phyloP scores from a whole-genome alignment of 1,284 basidiomycete genomes.

The Irpex sp. region DNA sequence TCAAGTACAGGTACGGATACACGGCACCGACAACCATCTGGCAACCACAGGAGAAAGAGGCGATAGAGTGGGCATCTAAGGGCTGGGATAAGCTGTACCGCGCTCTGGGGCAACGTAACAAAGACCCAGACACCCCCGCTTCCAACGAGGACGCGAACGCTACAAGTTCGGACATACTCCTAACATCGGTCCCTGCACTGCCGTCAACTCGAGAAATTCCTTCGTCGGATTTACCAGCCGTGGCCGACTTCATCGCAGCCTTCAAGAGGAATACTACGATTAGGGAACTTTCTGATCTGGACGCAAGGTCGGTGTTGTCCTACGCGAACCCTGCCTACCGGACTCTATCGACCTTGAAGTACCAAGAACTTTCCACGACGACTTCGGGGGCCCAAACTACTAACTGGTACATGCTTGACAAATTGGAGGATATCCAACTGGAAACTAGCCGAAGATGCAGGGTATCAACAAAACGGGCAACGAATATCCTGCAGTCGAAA shows the following conservation, averaged over 20 bases:
- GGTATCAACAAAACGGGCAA: neutral
- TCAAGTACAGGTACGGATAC: neutral
- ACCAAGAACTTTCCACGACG: too few relatives aligned
- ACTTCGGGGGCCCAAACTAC: neutral
- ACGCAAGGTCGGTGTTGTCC: neutral
- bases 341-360: neutral
- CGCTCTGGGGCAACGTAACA: neutral
- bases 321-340: neutral
- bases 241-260: neutral
- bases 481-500: neutral
- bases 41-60: neutral
- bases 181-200: too few relatives aligned
- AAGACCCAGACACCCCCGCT: neutral
- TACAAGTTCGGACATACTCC: too few relatives aligned
- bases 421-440: neutral
- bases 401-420: neutral
- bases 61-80: neutral
- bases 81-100: neutral
- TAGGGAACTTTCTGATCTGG: neutral
- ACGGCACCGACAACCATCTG: neutral
- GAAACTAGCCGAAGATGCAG: neutral
- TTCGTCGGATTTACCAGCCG: neutral
- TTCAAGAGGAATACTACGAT: neutral
- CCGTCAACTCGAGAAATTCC: neutral
- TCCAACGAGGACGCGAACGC: neutral